A percentile compares a stretch with the other conserved stretches of the same genome.
phyloP scores from a whole-genome alignment of 2,329 filamentous ascomycete genomes.

The Epichloe uncinata region DNA sequence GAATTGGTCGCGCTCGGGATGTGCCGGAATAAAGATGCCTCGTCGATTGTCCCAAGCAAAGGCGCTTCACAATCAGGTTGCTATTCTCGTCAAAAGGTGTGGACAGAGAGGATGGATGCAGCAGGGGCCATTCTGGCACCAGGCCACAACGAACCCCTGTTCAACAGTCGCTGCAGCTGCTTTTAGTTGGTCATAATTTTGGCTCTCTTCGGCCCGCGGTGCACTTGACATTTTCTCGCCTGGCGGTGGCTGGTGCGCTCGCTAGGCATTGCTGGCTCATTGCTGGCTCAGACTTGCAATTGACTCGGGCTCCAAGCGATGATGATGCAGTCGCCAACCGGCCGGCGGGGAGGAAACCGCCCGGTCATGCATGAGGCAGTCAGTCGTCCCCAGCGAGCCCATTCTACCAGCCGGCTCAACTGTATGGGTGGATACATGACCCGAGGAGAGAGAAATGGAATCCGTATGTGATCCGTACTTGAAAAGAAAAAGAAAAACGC shows the following conservation, averaged over 20 bases:
- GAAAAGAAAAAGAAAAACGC: neutral
- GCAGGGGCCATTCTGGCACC: neutral
- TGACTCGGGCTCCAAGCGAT: neutral
- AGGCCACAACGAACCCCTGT: neutral
- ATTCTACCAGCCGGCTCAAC: too few species aligned
- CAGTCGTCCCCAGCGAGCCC: too few species aligned
- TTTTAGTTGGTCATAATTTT: neutral
- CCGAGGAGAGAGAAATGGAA: too few species aligned
- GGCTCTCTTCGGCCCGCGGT: neutral
- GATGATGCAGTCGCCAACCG: neutral
- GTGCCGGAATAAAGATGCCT: neutral
- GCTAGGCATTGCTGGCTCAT: neutral
- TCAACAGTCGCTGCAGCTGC: neutral
- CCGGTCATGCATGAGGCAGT: neutral
- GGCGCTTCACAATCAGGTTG: neutral
- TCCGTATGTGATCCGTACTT: neutral
- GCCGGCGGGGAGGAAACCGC: neutral
- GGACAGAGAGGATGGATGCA: neutral
- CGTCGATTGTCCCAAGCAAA: neutral
- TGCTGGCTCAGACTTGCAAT: neutral
- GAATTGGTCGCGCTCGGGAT: neutral
- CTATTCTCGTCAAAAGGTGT: neutral
- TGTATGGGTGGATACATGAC: too few species aligned
- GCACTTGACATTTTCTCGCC: neutral
- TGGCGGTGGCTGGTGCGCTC: neutral